Evolutionary conservation across 306 rosid genomes (phyloP), one percentile per base, ranked within the genome.

Genomic region (Cicer judaicum): DNA sequence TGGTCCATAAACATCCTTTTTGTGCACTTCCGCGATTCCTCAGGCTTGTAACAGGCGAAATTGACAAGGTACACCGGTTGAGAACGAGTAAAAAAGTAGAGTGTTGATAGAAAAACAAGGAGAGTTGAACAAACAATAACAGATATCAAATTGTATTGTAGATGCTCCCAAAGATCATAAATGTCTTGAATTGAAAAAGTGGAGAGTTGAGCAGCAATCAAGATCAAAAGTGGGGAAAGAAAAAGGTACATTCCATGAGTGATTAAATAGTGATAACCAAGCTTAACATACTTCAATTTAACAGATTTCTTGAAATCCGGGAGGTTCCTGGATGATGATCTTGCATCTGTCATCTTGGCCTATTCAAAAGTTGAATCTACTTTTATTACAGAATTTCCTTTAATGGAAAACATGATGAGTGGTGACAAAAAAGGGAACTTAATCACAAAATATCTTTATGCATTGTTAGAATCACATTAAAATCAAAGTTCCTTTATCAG

Each of bases 31-130:
- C 90, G 82, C 1, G 89, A 47, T 52, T 85, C 98, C 0, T 92
- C 92, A 1, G 98, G 98, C 75, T 90, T 92, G 89, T 92, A 92
- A 80, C 98, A 92, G 12, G 98, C 77, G 79, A 90, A 92, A 65
- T 92, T 61, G 36, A 92, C 96, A 65, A 92, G 98, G 82, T 83
- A 92, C 7, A 92, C 95, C 0, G 96, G 87, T 12, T 72, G 82
- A 64, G 96, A 96, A 8, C 98, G 98, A 48, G 94, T 90, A 13
- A 92, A 40, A 59, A 92, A 85, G 88, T 85, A 90, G 5, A 92
- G 85, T 2, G 98, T 92, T 67, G 86, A 87, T 3, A 92, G 78
- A 73, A 90, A 92, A 73, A 92, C 98, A 55, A 90, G 91, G 39
- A 92, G 95, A 19, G 96, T 73, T 8, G 98, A 89, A 65, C 96